Conservation (phyloP, 169 alveolate species). For the Plasmodium berghei region DNA sequence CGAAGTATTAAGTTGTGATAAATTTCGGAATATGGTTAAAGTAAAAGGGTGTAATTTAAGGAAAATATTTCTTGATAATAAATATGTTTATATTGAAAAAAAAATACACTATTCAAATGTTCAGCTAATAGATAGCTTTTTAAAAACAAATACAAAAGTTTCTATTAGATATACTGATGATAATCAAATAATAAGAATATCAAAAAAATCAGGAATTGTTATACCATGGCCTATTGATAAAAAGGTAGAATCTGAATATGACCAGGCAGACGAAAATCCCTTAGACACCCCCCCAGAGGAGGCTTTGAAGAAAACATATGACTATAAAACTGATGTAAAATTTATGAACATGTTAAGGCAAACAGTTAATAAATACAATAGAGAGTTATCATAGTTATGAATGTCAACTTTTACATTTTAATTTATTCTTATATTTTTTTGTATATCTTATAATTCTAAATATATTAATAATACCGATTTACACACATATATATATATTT, state of each 20-base stretch:
- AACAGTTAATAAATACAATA: constrained; percentile 83
- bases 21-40: constrained; percentile 86
- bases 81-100: constrained; percentile 85
- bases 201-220: constrained; percentile 90
- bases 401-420: not conserved
- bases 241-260: constrained; percentile 76
- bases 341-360: constrained; percentile 83
- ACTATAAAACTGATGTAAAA: constrained; percentile 82
- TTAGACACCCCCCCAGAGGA: constrained; percentile 90
- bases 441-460: too few species aligned
- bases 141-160: constrained; percentile 82
- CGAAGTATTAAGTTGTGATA: constrained; percentile 87
- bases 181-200: constrained; percentile 83
- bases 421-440: not conserved
- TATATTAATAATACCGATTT: too few species aligned
- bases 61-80: constrained; percentile 81
- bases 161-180: constrained; percentile 35
- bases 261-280: constrained; percentile 80
- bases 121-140: constrained; percentile 85
- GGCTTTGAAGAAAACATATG: constrained; percentile 88
- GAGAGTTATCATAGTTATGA: constrained; percentile 74
- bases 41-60: constrained; percentile 91
- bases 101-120: constrained; percentile 92
- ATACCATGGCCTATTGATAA: constrained; percentile 91
- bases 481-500: too few species aligned